Conservation (phyloP, 202 grass and related monocot genomes). For the Musa balbisiana region DNA sequence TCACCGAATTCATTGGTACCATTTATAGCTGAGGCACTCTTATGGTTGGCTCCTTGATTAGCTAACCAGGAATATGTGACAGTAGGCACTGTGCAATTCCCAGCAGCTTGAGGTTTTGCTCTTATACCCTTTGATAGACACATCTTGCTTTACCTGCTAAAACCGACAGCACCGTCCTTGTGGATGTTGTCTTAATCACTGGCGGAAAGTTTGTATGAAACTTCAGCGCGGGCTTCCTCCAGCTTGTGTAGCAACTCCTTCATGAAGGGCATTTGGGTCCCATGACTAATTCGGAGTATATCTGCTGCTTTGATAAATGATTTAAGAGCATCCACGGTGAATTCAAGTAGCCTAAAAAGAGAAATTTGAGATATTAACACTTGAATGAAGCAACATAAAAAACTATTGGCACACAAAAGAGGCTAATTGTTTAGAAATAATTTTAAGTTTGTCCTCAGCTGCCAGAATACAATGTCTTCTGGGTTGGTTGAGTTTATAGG, state of each 20-base stretch:
- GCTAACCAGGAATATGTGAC: too few relatives aligned
- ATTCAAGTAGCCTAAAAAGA: constrained; percentile 52
- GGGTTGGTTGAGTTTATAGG: not conserved
- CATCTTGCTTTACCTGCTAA: too few relatives aligned
- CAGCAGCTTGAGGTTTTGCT: too few relatives aligned
- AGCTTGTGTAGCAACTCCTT: constrained; percentile 60
- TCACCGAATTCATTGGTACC: too few relatives aligned
- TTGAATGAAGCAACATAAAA: not conserved
- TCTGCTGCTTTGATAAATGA: constrained; percentile 62
- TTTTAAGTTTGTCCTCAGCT: not conserved
- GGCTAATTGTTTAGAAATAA: not conserved
- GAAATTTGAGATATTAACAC: not conserved
- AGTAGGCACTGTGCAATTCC: too few relatives aligned
- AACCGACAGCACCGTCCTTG: not conserved
- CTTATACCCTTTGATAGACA: too few relatives aligned
- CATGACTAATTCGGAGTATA: constrained; percentile 79
- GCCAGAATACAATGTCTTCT: not conserved
- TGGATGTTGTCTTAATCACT: constrained; percentile 4
- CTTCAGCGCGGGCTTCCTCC: constrained; percentile 67
- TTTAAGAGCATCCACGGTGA: constrained; percentile 61
- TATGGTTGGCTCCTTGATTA: too few relatives aligned
- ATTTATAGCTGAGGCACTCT: too few relatives aligned
- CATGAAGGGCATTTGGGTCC: constrained; percentile 60
- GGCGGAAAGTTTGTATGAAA: constrained; percentile 49
- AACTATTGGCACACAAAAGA: not conserved